Percentiles rank a stretch among this genome's conserved stretches.
These are phyloP conservation scores for Austroboletus niveus DNA, from an alignment of 1,284 basidiomycete species.

Conservation along the genomic window DNA sequence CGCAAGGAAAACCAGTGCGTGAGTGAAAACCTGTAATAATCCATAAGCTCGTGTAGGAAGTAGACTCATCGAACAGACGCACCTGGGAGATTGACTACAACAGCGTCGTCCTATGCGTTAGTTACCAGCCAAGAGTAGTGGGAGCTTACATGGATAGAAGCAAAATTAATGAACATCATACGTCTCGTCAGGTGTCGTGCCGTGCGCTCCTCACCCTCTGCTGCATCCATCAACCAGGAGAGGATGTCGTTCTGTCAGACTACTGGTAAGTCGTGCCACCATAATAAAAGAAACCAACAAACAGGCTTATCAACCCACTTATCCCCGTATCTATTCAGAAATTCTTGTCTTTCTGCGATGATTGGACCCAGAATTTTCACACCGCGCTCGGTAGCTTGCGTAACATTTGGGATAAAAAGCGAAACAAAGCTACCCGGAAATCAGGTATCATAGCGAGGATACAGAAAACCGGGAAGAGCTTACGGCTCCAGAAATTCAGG, in stretches of 20 bases:
- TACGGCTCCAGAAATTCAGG: conserved; percentile 38
- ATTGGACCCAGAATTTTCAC: background rate
- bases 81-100: conserved; percentile 18
- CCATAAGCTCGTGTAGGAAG: background rate
- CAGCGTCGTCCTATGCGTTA: background rate
- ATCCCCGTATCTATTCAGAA: background rate
- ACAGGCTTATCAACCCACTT: background rate
- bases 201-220: conserved; percentile 30
- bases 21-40: conserved; percentile 28
- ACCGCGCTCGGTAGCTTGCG: background rate
- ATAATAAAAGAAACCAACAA: conserved; percentile 3
- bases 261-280: background rate
- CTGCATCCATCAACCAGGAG: conserved; percentile 44
- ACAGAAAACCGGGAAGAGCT: background rate
- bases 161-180: conserved; percentile 38
- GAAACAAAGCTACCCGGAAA: background rate
- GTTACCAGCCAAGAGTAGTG: background rate
- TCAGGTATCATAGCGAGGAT: background rate
- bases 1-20: conserved; percentile 37
- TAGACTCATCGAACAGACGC: background rate
- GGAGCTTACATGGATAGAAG: conserved; percentile 36
- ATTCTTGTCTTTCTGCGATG: background rate
- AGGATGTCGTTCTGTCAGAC: conserved; percentile 39
- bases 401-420: background rate
- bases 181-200: conserved; percentile 31